These are phyloP conservation scores for Oehlia diaphana DNA, from an alignment of 192 early-diverging fungal species.

Conservation along the genomic window DNA sequence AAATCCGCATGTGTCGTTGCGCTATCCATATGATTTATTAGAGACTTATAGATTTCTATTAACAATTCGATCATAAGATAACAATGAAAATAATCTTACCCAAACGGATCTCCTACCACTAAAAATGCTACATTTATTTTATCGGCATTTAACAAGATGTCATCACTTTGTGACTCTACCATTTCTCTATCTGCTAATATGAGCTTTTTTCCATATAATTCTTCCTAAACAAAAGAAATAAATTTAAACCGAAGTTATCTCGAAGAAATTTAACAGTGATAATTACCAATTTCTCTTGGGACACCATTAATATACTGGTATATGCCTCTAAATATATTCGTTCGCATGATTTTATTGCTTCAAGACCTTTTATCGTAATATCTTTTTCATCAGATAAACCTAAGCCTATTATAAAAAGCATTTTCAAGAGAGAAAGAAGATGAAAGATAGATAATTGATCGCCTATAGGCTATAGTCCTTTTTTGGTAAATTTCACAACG, in stretches of 20 bases:
- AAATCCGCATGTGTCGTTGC: conserved; percentile 98
- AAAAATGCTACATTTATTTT: conserved; percentile 90
- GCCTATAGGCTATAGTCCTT: too few species aligned
- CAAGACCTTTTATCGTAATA: conserved; percentile 95
- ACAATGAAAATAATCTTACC: conserved; percentile 43
- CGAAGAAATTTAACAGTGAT: not conserved
- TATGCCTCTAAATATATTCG: conserved; percentile 95
- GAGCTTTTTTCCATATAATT: conserved; percentile 83
- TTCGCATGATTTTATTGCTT: conserved; percentile 83
- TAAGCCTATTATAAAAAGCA: conserved; percentile 89
- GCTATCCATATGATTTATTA: conserved; percentile 41
- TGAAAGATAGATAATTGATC: too few species aligned
- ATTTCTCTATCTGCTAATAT: conserved; percentile 95
- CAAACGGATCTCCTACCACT: conserved; percentile 97
- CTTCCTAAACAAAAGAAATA: conserved; percentile 56
- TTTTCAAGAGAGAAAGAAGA: conserved; percentile 26
- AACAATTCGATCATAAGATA: not conserved
- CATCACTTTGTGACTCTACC: conserved; percentile 90
- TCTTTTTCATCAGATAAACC: conserved; percentile 96
- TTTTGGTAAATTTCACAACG: too few species aligned
- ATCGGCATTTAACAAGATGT: conserved; percentile 86
- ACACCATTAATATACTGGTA: conserved; percentile 90
- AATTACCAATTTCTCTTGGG: conserved; percentile 71
- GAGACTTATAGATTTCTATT: not conserved
- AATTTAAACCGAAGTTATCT: not conserved